Base-by-base conservation (phyloP, 345 rosid species). In the Eucalyptus regnans region DNA sequence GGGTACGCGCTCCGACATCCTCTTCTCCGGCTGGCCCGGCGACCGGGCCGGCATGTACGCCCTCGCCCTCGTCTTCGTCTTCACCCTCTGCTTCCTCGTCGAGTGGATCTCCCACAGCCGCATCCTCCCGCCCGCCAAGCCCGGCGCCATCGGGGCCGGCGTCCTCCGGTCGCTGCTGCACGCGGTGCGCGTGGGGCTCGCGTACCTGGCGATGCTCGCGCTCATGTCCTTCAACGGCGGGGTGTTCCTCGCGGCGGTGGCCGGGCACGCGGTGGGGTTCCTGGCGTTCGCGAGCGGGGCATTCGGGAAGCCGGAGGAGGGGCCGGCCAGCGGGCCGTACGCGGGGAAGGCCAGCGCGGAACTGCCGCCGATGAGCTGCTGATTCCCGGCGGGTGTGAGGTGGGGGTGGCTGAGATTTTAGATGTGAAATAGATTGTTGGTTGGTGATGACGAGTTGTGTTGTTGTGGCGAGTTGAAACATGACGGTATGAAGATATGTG, bases 201-300 rank as follows among this genome's bases (percentile, higher is more conserved):
- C 93, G 27, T 95, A 94, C 90, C 29, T 94, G 89, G 96, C 95
- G 25, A 97, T 97, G 99, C 90, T 97, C 44, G 96, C 99, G 5
- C 89, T 96, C 80, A 97, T 97, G 99, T 96, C 99, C 15, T 96
- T 97, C 86, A 97, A 97, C 60, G 97, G 90, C 4, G 98, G 99
- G 14, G 95, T 96, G 86, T 95, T 95, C 84, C 48, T 97, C 60
- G 96, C 60, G 10, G 97, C 98, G 54, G 93, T 97, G 20, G 94
- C 92, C 8, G 99, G 99, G 0, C 98, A 93, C 88, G 87, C 90
- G 44, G 83, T 95, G 12, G 99, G 99, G 27, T 97, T 96, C 88
- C 88, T 96, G 33, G 8, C 95, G 23, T 97, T 95, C 79, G 95
- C 96, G 22, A 94, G 95, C 68, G 90, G 92, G 86, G 90, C 89